Conservation (phyloP, 2,329 filamentous ascomycete species). For the Alternaria sp. region DNA sequence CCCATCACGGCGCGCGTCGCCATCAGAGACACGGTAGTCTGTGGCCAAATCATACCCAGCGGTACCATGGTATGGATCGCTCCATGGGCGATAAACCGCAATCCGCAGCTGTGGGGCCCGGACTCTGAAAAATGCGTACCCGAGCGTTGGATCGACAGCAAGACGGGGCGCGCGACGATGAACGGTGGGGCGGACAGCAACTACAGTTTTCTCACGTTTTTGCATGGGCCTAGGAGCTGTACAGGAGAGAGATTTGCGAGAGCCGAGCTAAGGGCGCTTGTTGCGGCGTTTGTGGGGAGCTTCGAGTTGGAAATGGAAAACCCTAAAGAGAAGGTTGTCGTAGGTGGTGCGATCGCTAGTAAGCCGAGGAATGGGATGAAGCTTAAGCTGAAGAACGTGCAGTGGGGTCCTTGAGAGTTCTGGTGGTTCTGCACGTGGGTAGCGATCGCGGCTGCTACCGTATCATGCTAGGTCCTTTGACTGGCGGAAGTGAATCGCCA, state of each 20-base stretch:
- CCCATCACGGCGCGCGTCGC: slow-evolving; percentile 42
- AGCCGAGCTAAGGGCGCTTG: slow-evolving; percentile 45
- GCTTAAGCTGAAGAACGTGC: slow-evolving; percentile 36
- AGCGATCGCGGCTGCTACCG: neutral
- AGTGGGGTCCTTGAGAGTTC: slow-evolving; percentile 20
- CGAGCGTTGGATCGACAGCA: slow-evolving; percentile 54
- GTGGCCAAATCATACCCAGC: slow-evolving; percentile 47
- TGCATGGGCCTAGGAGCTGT: slow-evolving; percentile 51
- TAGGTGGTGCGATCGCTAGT: slow-evolving; percentile 46
- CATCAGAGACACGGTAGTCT: slow-evolving; percentile 41
- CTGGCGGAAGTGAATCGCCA: neutral
- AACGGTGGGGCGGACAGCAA: slow-evolving; percentile 49
- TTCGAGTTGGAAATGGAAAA: slow-evolving; percentile 47
- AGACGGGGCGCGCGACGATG: slow-evolving; percentile 48
- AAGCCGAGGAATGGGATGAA: slow-evolving; percentile 50
- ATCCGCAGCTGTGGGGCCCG: slow-evolving; percentile 51
- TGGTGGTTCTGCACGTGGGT: neutral
- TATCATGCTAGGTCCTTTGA: neutral
- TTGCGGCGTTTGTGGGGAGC: slow-evolving; percentile 43
- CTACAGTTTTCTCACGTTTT: slow-evolving; percentile 52
- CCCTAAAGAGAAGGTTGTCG: slow-evolving; percentile 35
- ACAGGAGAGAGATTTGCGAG: slow-evolving; percentile 49
- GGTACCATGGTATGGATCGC: slow-evolving; percentile 49
- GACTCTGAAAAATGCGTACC: slow-evolving; percentile 52
- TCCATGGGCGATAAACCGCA: slow-evolving; percentile 53